Base-by-base conservation (phyloP, 345 rosid genomes). In the Chamaenerion angustifolium region DNA sequence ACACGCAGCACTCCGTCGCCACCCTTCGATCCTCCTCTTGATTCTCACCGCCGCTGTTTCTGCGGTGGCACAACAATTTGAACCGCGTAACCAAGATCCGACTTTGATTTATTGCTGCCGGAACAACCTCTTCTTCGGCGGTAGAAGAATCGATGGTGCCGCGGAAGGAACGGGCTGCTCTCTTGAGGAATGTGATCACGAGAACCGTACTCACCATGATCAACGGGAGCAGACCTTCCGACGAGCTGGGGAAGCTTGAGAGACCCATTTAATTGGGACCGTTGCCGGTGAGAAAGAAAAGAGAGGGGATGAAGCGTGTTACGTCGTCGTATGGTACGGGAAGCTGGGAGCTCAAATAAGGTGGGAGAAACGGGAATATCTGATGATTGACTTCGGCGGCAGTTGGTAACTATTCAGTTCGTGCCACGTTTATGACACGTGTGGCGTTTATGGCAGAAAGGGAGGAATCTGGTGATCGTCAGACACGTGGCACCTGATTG, bases 211-310 rank as follows among this genome's bases (percentile, higher is more conserved):
- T 81, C 75, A 81, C 65, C 31, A 81, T 85, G 10, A 87, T 69
- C 54, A 79, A 71, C 12, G 94, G 88, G 0, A 87, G 58, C 46
- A 83, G 69, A 19, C 94, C 96, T 51, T 78, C 94, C 0, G 83
- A 63, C 10, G 83, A 57, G 43, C 69, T 63, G 5, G 85, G 90
- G 61, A 77, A 83, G 14, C 68, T 83, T 10, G 88, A 75, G 48
- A 83, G 68, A 12, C 96, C 96, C 96, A 87, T 87, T 14, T 43
- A 31, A 5, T 31, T 31, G 37, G 8, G 37, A 31, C 37, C 37
- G 37, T 31, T 8, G 37, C 37, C 37, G 8, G 37, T 4, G 37
- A 23, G 2, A 23, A 23, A 23, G 27, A 23, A 5, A 23, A 5
- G 5, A 23, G 27, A 5, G 27, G 27, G 27, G 27, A 5, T 23